Conservation (phyloP, 345 rosid species). For the Diplotaxis tenuifolia region DNA sequence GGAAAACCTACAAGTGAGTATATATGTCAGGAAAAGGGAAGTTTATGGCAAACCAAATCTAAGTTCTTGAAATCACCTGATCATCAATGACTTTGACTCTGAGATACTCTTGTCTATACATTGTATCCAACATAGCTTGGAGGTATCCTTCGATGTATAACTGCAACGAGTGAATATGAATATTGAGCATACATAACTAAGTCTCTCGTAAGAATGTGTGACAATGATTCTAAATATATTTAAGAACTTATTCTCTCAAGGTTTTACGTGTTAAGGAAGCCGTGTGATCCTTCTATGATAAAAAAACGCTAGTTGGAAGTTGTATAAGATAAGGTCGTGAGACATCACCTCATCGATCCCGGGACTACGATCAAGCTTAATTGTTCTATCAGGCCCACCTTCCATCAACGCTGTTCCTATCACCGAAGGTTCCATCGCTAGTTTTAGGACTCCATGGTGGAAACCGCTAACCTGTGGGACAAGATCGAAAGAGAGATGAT, state of each 20-base stretch:
- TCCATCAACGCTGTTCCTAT: constrained; percentile 83
- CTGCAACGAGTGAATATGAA: constrained; percentile 43
- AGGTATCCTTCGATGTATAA: constrained; percentile 91
- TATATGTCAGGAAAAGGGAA: background rate
- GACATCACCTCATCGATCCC: constrained; percentile 83
- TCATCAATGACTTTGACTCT: constrained; percentile 86
- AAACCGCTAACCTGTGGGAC: constrained; percentile 67
- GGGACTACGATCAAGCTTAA: constrained; percentile 80
- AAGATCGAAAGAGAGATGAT: constrained; percentile 10
- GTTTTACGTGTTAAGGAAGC: background rate
- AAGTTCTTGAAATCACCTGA: constrained; percentile 50
- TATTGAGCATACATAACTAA: constrained; percentile 10
- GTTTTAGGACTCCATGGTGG: constrained; percentile 81
- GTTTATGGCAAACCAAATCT: constrained; percentile 3
- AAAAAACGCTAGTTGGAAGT: background rate
- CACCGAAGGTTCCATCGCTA: constrained; percentile 95
- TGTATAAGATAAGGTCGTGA: constrained; percentile 5
- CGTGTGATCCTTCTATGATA: background rate
- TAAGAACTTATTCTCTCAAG: background rate
- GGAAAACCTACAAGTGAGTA: constrained; percentile 55
- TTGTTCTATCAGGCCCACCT: constrained; percentile 88
- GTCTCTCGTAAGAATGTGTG: constrained; percentile 3
- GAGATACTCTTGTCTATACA: constrained; percentile 90
- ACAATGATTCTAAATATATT: constrained; percentile 10
- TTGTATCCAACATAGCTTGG: constrained; percentile 89